phyloP scores from a whole-genome alignment of 768 basidiomycete species.

The Termitomyces sp. region DNA sequence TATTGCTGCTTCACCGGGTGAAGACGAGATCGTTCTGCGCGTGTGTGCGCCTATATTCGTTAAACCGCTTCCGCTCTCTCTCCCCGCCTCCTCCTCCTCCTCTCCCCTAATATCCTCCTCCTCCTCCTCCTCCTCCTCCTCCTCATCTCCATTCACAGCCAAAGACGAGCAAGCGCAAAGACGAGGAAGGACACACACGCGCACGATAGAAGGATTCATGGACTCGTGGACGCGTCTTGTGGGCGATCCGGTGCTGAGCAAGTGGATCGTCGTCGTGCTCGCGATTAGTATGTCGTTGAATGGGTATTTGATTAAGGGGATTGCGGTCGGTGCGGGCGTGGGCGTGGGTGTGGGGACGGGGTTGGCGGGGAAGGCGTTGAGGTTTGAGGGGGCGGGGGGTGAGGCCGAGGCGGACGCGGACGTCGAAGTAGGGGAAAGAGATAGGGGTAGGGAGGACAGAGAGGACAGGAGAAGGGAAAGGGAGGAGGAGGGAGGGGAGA shows the following conservation, averaged over 20 bases:
- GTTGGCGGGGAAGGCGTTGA: constrained; percentile 24
- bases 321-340: constrained; percentile 55
- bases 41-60: constrained; percentile 61
- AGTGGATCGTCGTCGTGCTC: constrained; percentile 91
- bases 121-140: too few relatives aligned
- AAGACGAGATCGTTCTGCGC: constrained; percentile 53
- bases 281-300: constrained; percentile 87
- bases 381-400: constrained; percentile 15
- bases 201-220: constrained; percentile 84
- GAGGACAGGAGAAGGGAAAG: constrained; percentile 5
- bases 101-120: too few relatives aligned
- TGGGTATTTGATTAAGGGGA: constrained; percentile 88
- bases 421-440: neutral
- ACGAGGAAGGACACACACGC: too few relatives aligned
- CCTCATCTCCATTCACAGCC: too few relatives aligned
- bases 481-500: neutral
- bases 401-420: constrained; percentile 22
- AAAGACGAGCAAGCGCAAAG: too few relatives aligned
- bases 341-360: constrained; percentile 18
- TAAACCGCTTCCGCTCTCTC: constrained; percentile 36
- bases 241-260: constrained; percentile 90
- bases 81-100: constrained; percentile 6
- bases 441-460: constrained; percentile 6
- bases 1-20: constrained; percentile 12
- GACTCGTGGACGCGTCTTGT: constrained; percentile 86